A percentile compares a stretch with the other conserved stretches of the same genome.
Conservation (phyloP, 768 basidiomycete genomes). For the Mycena olivaceomarginata region DNA sequence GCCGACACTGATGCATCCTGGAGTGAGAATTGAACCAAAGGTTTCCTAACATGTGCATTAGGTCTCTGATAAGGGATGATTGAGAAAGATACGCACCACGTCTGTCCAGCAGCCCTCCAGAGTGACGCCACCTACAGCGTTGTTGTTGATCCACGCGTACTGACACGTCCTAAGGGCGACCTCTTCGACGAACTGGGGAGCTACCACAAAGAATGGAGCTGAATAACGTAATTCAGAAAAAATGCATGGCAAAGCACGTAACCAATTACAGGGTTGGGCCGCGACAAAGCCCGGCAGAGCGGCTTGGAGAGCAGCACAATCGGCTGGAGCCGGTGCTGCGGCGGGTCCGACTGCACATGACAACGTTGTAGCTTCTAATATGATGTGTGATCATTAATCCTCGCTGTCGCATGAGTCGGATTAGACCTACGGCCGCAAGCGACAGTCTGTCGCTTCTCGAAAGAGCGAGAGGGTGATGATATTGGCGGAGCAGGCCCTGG, state of each 20-base stretch:
- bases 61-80: background rate
- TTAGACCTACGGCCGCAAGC: constrained; percentile 1
- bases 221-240: background rate
- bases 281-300: background rate
- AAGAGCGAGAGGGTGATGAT: background rate
- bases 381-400: background rate
- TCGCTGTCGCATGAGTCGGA: background rate
- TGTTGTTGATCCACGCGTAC: constrained; percentile 37
- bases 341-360: background rate
- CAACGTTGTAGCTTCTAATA: constrained; percentile 5
- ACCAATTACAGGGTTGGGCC: background rate
- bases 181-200: constrained; percentile 34
- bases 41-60: constrained; percentile 13
- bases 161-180: constrained; percentile 34
- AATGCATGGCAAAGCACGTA: background rate
- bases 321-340: constrained; percentile 2
- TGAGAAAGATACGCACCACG: constrained; percentile 17
- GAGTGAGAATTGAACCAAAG: background rate
- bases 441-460: background rate
- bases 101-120: constrained; percentile 15
- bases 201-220: constrained; percentile 14
- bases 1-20: constrained; percentile 4
- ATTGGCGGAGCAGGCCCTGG: constrained; percentile 28
- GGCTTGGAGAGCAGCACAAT: constrained; percentile 14
- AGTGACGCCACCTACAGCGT: constrained; percentile 25